Conservation (phyloP, 2,329 filamentous ascomycete genomes). For the Curvularia hawaiiensis region DNA sequence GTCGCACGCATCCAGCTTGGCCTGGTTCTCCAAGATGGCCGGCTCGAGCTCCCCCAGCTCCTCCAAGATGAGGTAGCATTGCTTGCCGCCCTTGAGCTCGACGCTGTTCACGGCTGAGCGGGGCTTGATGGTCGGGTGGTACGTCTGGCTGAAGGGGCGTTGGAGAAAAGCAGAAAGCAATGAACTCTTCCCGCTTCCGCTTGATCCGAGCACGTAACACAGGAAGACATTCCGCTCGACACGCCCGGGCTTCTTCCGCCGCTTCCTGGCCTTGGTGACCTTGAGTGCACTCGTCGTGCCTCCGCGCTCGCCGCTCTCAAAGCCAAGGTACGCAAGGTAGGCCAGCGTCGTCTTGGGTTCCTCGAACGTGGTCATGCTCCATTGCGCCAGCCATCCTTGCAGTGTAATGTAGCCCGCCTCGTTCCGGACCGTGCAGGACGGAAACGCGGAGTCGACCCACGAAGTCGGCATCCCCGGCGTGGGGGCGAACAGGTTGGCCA, state of each 20-base stretch:
- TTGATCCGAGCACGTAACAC: conserved; percentile 87
- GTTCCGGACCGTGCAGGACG: conserved; percentile 91
- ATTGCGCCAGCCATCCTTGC: conserved; percentile 97
- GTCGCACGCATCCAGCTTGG: conserved; percentile 90
- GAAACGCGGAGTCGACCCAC: conserved; percentile 89
- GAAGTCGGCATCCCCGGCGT: conserved; percentile 86
- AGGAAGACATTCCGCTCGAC: conserved; percentile 95
- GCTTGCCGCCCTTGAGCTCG: conserved; percentile 92
- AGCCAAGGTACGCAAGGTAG: conserved; percentile 95
- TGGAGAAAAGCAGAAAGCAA: conserved; percentile 91
- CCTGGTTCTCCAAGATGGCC: conserved; percentile 88
- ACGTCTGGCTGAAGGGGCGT: conserved; percentile 79
- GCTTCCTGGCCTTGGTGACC: conserved; percentile 88
- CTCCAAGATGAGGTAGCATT: conserved; percentile 94
- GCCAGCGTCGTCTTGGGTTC: conserved; percentile 94
- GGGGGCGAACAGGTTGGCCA: conserved; percentile 86
- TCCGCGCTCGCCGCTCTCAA: conserved; percentile 76
- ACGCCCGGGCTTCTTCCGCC: conserved; percentile 77
- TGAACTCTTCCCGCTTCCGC: conserved; percentile 87
- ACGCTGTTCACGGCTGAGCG: conserved; percentile 94
- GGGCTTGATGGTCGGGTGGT: conserved; percentile 94
- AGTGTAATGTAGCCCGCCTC: conserved; percentile 94
- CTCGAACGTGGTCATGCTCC: conserved; percentile 99
- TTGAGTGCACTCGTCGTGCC: conserved; percentile 86
- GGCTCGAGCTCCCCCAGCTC: conserved; percentile 96